Conservation (phyloP, 169 alveolate species). For the Babesia ovis region DNA sequence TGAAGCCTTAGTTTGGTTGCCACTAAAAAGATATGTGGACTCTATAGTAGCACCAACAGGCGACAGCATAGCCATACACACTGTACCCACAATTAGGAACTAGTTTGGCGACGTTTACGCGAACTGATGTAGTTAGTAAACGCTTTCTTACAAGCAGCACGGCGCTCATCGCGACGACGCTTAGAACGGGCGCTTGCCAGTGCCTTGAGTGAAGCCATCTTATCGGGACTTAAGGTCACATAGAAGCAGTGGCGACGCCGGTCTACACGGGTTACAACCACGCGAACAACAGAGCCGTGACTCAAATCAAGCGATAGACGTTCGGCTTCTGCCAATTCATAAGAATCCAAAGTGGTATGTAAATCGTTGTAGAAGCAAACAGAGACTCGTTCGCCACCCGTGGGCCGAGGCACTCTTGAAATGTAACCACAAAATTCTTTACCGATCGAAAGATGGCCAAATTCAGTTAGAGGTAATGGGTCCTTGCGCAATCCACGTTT, state of each 20-base stretch:
- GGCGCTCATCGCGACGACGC: slow-evolving; percentile 34
- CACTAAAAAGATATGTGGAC: too few species aligned
- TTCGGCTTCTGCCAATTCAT: slow-evolving; percentile 45
- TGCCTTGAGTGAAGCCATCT: slow-evolving; percentile 23
- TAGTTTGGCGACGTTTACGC: slow-evolving; percentile 25
- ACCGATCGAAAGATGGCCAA: slow-evolving; percentile 43
- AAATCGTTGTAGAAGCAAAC: slow-evolving; percentile 51
- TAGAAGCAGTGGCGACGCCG: slow-evolving; percentile 29
- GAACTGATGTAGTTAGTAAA: slow-evolving; percentile 45
- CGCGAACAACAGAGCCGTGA: slow-evolving; percentile 47
- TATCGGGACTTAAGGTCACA: slow-evolving; percentile 41
- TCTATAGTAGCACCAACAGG: neutral
- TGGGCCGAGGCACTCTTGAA: neutral
- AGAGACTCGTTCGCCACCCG: slow-evolving; percentile 20
- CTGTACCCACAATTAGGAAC: neutral
- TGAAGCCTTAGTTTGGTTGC: too few species aligned
- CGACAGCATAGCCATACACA: neutral
- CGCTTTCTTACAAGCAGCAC: slow-evolving; percentile 53
- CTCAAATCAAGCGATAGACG: slow-evolving; percentile 22
- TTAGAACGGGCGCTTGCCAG: slow-evolving; percentile 2
- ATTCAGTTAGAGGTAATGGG: slow-evolving; percentile 20
- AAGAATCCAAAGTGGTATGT: slow-evolving; percentile 26
- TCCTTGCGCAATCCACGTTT: slow-evolving; percentile 47
- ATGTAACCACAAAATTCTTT: slow-evolving; percentile 51
- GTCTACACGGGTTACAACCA: slow-evolving; percentile 47